phyloP scores from a whole-genome alignment of 768 basidiomycete genomes.

The Sutorius australiensis region DNA sequence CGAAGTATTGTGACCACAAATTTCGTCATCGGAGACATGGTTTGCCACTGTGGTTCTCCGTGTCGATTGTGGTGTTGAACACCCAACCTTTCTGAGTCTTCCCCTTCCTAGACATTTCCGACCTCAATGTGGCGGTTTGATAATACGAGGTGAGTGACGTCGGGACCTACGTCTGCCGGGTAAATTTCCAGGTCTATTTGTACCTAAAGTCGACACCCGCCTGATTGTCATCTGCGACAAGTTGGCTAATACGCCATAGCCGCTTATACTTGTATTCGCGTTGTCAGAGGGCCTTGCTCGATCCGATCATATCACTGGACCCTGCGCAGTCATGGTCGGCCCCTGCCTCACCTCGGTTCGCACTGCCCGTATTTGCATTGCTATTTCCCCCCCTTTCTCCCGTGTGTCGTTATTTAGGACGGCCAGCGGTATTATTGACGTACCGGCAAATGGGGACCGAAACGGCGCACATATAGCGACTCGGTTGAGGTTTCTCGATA shows the following conservation, averaged over 20 bases:
- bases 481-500: neutral
- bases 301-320: conserved; percentile 19
- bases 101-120: neutral
- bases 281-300: conserved; percentile 15
- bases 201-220: conserved; percentile 8
- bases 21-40: neutral
- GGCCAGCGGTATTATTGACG: neutral
- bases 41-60: neutral
- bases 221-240: neutral
- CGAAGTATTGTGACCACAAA: neutral
- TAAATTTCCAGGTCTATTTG: conserved; percentile 1
- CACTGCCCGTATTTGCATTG: conserved; percentile 1
- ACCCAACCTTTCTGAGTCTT: neutral
- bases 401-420: neutral
- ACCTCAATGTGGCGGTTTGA: neutral
- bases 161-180: neutral
- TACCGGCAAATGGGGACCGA: neutral
- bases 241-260: conserved; percentile 6
- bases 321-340: conserved; percentile 14
- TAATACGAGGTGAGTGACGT: conserved; percentile 2
- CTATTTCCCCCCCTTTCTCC: conserved; percentile 1
- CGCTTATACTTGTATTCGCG: neutral
- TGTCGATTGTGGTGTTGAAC: neutral
- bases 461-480: neutral
- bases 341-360: conserved; percentile 4